Evolutionary conservation across 768 basidiomycete genomes (phyloP), one percentile per base, ranked within the genome.

Genomic region (Boletus fagicola): DNA sequence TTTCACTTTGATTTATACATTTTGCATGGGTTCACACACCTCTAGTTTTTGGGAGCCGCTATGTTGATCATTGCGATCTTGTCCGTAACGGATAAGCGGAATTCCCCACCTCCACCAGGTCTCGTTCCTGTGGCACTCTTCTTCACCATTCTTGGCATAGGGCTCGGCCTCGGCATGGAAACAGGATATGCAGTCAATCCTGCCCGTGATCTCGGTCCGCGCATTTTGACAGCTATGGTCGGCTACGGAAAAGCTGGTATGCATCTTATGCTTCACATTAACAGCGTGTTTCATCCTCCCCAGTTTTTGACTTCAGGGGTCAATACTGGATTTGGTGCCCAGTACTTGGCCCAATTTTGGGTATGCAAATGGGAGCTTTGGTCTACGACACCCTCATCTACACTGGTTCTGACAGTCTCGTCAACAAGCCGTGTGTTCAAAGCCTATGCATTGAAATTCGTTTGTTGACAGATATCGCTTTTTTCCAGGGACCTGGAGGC

Each of bases 321-420:
- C 86, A 89, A 56, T 90, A 88, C 64, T 90, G 87, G 87, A 58
- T 90, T 36, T 90, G 88, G 87, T 82, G 82, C 62, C 82, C 85
- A 3, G 64, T 86, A 18, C 69, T 86, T 39, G 85, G 74, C 2
- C 81, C 86, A 10, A 80, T 88, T 65, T 59, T 81, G 35, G 87
- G 88, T 26, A 85, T 78, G 48, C 77, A 82, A 56, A 65, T 72
- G 6, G 88, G 82, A 13, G 75, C 77, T 5, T 68, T 83, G 53
- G 58, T 82, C 39, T 90, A 90, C 60, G 87, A 90, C 62, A 44
- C 73, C 2, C 74, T 86, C 58, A 54, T 88, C 53, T 87, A 79
- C 70, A 76, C 76, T 4, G 86, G 84, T 18, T 62, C 76, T 5
- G 84, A 87, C 53, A 81, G 78, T 50, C 64, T 80, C 26, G 56